Conservation (phyloP, 2,329 filamentous ascomycete species). For the Periglandula ipomoeae region DNA sequence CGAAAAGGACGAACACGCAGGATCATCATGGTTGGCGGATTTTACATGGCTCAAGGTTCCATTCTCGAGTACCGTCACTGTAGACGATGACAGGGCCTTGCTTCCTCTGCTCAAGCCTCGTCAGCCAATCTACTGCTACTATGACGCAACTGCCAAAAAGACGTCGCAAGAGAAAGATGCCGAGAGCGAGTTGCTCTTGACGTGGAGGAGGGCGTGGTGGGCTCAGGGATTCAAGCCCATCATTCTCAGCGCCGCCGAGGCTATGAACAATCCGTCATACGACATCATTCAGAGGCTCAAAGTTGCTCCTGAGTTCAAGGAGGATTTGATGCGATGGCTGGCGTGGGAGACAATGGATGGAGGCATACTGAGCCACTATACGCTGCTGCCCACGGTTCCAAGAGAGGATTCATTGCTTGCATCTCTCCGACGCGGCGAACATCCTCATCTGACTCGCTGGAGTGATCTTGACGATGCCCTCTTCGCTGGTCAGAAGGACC, state of each 20-base stretch:
- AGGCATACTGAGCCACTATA: slow-evolving; percentile 69
- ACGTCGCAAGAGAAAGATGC: slow-evolving; percentile 57
- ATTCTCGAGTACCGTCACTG: slow-evolving; percentile 70
- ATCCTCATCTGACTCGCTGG: slow-evolving; percentile 64
- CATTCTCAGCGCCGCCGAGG: slow-evolving; percentile 70
- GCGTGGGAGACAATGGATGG: slow-evolving; percentile 89
- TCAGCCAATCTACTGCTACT: slow-evolving; percentile 82
- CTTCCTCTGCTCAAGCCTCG: slow-evolving; percentile 67
- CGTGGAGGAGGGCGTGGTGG: slow-evolving; percentile 94
- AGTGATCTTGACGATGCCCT: slow-evolving; percentile 62
- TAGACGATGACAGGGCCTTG: slow-evolving; percentile 76
- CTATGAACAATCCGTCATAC: slow-evolving; percentile 74
- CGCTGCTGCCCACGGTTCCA: slow-evolving; percentile 75
- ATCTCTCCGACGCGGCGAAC: slow-evolving; percentile 68
- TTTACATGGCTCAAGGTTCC: slow-evolving; percentile 80
- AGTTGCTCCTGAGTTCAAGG: slow-evolving; percentile 53
- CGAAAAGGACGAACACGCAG: slow-evolving; percentile 68
- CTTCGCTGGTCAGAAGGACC: slow-evolving; percentile 58
- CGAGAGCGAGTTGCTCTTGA: slow-evolving; percentile 69
- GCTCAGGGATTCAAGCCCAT: slow-evolving; percentile 83
- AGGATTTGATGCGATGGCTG: slow-evolving; percentile 74
- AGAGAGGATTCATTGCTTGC: slow-evolving; percentile 63
- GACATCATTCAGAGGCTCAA: slow-evolving; percentile 54
- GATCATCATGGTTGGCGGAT: slow-evolving; percentile 76
- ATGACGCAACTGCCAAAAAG: slow-evolving; percentile 59